Conservation (phyloP, 1,284 basidiomycete species). For the Cryptococcus jaspeensis region DNA sequence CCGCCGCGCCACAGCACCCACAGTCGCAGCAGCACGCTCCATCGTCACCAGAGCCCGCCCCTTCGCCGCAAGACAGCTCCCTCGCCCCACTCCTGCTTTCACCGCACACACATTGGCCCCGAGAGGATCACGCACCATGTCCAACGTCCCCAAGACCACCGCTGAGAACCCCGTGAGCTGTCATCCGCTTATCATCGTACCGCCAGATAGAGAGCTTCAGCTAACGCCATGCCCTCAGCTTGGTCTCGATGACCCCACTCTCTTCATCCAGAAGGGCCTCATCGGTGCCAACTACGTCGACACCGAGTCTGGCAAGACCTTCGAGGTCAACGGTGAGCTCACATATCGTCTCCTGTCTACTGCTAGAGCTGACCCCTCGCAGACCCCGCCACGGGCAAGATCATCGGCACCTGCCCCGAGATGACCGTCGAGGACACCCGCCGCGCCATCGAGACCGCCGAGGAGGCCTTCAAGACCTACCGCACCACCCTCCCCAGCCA, state of each 20-base stretch:
- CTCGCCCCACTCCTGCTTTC: neutral
- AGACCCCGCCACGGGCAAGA: constrained; percentile 82
- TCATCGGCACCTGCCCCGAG: constrained; percentile 78
- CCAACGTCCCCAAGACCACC: constrained; percentile 42
- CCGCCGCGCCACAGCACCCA: too few relatives aligned
- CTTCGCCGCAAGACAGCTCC: neutral
- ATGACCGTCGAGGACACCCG: constrained; percentile 79
- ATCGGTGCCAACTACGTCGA: constrained; percentile 82
- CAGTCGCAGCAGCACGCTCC: neutral
- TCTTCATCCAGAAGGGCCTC: constrained; percentile 72
- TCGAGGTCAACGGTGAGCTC: constrained; percentile 69
- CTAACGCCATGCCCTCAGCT: constrained; percentile 26
- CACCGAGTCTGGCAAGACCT: constrained; percentile 67
- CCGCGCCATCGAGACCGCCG: constrained; percentile 73
- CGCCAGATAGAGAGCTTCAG: neutral
- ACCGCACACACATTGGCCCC: neutral
- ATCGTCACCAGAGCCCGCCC: neutral
- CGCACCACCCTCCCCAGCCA: constrained; percentile 62
- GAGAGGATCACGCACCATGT: constrained; percentile 25
- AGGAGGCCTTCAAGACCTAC: constrained; percentile 75
- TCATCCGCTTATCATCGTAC: neutral
- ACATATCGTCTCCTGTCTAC: neutral
- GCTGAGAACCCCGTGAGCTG: constrained; percentile 43
- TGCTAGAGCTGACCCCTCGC: constrained; percentile 1
- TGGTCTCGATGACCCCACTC: constrained; percentile 66